phyloP scores from a whole-genome alignment of 2,329 filamentous ascomycete genomes.

The Alternaria conjuncta region DNA sequence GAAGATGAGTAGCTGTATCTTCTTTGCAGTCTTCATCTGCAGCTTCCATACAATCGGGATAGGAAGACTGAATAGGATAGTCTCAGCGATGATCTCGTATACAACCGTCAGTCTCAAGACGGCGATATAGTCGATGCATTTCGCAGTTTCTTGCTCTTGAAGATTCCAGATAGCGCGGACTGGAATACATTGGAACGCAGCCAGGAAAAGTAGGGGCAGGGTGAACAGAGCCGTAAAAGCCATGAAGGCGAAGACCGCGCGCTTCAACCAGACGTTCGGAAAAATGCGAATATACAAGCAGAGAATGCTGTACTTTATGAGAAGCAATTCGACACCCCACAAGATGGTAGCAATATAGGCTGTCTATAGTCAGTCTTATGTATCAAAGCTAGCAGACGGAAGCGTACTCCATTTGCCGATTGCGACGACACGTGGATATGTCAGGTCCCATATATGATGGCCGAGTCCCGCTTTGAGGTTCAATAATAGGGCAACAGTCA shows the following conservation, averaged over 20 bases:
- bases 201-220: background rate
- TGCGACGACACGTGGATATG: slow-evolving; percentile 3
- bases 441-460: slow-evolving; percentile 6
- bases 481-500: background rate
- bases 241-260: slow-evolving; percentile 3
- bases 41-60: slow-evolving; percentile 3
- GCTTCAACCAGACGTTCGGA: slow-evolving; percentile 7
- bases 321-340: slow-evolving; percentile 1
- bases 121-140: slow-evolving; percentile 3
- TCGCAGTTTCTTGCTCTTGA: slow-evolving; percentile 1
- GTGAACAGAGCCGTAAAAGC: slow-evolving; percentile 5
- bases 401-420: slow-evolving; percentile 3
- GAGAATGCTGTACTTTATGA: slow-evolving; percentile 7
- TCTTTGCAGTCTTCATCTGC: slow-evolving; percentile 6
- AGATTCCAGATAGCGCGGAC: slow-evolving; percentile 1
- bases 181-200: slow-evolving; percentile 3
- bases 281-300: slow-evolving; percentile 9
- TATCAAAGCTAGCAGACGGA: background rate
- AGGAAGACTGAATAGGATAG: slow-evolving; percentile 4
- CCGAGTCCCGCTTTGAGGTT: slow-evolving; percentile 1
- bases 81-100: slow-evolving; percentile 4
- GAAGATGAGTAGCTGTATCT: slow-evolving; percentile 1
- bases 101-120: background rate
- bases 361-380: background rate
- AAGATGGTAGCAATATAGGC: slow-evolving; percentile 3